Evolutionary conservation across 179 eudicot species (phyloP), one percentile per base, ranked within the genome.

Genomic region (Corrigiola litoralis): DNA sequence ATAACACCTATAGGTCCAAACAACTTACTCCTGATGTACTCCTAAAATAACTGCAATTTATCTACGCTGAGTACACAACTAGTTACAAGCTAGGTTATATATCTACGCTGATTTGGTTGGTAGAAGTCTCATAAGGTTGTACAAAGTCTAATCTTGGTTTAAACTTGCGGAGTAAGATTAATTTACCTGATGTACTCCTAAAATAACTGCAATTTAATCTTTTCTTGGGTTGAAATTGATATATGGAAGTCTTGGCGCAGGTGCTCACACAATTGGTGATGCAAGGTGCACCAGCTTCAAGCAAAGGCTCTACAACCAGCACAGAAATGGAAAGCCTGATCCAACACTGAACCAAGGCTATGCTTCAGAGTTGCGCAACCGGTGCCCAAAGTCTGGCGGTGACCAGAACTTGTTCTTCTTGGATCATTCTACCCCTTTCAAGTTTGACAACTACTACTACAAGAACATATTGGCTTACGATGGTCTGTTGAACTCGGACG

Each of bases 241-340:
- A 65, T 25, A n/a, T 0, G 40, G 8, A 12, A 25, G 21, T 65
- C 55, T 13, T 31, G 6, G 16, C 74, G 41, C 71, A 87, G 95
- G 95, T 31, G 80, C 84, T 54, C 97, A 91, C 72, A 89, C 96
- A 38, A 89, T 91, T 51, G 97, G 97, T 17, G 61, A 75, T 68
- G 65, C 97, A 57, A 77, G 97, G 66, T 89, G 97, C 79, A 79
- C 82, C 66, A 89, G 80, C 76, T 89, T 91, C 87, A 86, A 81
- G 74, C 89, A 86, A 63, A 83, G 96, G 71, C 82, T 91, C 0
- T 91, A 91, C 83, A 80, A 77, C 80, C 90, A 89, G 48, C 49
- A 78, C 2, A 77, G 72, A 21, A 90, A 83, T 4, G 89, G 84
- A 14, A 59, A 47, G 28, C 83, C 91, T 0, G 89, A 90, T 63